phyloP scores from a whole-genome alignment of 2,329 filamentous ascomycete genomes.

The Graphiopsis chlorocephala region DNA sequence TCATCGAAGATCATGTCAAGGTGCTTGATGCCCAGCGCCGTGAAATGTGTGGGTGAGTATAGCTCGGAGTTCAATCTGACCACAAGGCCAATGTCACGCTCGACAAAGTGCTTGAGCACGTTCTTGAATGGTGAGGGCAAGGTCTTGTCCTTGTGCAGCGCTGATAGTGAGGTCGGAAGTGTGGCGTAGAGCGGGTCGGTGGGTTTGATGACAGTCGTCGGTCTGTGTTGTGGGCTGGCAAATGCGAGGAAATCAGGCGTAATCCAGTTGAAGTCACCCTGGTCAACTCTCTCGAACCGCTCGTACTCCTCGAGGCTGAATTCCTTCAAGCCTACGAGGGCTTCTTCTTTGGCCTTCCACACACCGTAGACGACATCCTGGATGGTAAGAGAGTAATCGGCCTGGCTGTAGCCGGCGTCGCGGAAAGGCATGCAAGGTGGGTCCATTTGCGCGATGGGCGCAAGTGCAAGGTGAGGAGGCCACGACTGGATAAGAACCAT shows the following conservation, averaged over 20 bases:
- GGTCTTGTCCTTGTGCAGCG: constrained; percentile 63
- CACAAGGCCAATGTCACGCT: constrained; percentile 86
- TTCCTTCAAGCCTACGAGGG: constrained; percentile 83
- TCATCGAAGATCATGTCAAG: constrained; percentile 99
- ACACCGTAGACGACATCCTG: constrained; percentile 98
- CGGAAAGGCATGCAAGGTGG: constrained; percentile 98
- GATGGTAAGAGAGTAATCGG: constrained; percentile 91
- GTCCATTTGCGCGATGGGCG: constrained; percentile 93
- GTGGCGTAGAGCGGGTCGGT: constrained; percentile 70
- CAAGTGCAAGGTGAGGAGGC: constrained; percentile 92
- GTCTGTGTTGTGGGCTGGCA: constrained; percentile 84
- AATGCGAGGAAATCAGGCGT: constrained; percentile 94
- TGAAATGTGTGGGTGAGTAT: constrained; percentile 97
- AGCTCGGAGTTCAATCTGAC: constrained; percentile 93
- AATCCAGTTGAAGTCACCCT: constrained; percentile 99
- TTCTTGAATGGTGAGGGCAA: constrained; percentile 92
- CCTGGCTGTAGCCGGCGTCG: constrained; percentile 96
- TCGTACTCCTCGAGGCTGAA: constrained; percentile 98
- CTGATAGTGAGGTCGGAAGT: constrained; percentile 72
- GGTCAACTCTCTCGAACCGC: constrained; percentile 89
- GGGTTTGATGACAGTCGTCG: constrained; percentile 68
- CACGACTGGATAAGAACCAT: constrained; percentile 98
- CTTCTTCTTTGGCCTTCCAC: constrained; percentile 97
- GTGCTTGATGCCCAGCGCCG: constrained; percentile 89
- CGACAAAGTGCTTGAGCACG: constrained; percentile 82